phyloP scores from a whole-genome alignment of 768 basidiomycete species.

The Phylloporus scabripes region DNA sequence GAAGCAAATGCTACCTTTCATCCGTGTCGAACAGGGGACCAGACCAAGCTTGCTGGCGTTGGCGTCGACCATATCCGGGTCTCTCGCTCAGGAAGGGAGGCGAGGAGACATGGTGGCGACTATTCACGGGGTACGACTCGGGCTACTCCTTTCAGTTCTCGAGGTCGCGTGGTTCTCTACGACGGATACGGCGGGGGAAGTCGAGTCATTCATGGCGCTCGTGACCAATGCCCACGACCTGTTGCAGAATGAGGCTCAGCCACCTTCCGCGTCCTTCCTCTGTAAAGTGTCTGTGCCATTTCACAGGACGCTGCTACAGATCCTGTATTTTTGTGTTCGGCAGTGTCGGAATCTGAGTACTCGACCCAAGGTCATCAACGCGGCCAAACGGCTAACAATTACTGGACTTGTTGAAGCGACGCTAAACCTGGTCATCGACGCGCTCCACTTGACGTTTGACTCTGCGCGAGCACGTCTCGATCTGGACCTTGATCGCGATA shows the following conservation, averaged over 20 bases:
- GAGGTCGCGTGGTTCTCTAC: conserved; percentile 75
- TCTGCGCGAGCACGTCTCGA: conserved; percentile 53
- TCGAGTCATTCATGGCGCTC: conserved; percentile 56
- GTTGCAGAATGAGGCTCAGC: conserved; percentile 67
- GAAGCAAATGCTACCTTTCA: conserved; percentile 55
- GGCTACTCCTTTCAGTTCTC: conserved; percentile 68
- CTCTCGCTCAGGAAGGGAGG: conserved; percentile 62
- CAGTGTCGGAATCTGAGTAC: conserved; percentile 50
- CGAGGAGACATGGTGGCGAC: conserved; percentile 80
- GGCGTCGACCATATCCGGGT: conserved; percentile 58
- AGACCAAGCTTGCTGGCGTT: conserved; percentile 52
- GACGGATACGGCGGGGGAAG: conserved; percentile 47
- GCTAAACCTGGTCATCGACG: conserved; percentile 63
- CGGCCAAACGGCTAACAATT: conserved; percentile 58
- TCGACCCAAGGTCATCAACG: conserved; percentile 46
- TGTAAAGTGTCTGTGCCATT: conserved; percentile 59
- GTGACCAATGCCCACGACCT: conserved; percentile 58
- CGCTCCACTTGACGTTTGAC: conserved; percentile 58
- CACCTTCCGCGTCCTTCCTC: conserved; percentile 68
- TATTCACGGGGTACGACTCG: conserved; percentile 71
- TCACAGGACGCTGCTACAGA: conserved; percentile 75
- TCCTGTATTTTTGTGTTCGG: conserved; percentile 70
- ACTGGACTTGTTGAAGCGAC: conserved; percentile 56
- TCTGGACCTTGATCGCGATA: conserved; percentile 68
- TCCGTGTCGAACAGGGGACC: conserved; percentile 55